phyloP scores from a whole-genome alignment of 2,329 filamentous ascomycete species.

The Colletotrichum melonis region DNA sequence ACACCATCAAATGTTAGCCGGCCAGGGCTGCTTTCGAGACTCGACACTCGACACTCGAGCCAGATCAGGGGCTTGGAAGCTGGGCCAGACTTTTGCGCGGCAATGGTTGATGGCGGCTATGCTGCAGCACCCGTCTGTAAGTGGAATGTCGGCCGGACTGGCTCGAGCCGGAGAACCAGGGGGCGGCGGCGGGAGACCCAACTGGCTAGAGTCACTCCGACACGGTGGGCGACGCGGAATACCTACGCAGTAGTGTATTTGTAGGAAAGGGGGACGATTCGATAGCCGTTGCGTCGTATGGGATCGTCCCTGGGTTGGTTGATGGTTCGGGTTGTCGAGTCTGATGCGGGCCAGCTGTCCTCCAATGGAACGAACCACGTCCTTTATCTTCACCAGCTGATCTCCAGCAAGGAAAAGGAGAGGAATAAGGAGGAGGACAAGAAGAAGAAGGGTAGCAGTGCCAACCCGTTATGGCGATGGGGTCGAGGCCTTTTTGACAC shows the following conservation, averaged over 20 bases:
- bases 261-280: not conserved
- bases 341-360: not conserved
- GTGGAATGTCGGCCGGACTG: not conserved
- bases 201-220: not conserved
- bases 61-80: not conserved
- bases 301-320: not conserved
- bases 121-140: not conserved
- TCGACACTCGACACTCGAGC: not conserved
- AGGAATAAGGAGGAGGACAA: not conserved
- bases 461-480: not conserved
- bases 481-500: constrained; percentile 7
- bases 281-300: not conserved
- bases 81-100: constrained; percentile 12
- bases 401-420: not conserved
- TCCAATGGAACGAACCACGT: not conserved
- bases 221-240: not conserved
- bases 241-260: too few relatives aligned
- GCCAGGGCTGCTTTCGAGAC: constrained; percentile 4
- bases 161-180: not conserved
- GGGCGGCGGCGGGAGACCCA: not conserved
- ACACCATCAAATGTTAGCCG: constrained; percentile 9
- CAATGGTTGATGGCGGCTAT: constrained; percentile 10
- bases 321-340: not conserved
- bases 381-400: not conserved
- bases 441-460: not conserved